Base-by-base conservation (phyloP, 1,284 basidiomycete genomes). In the Ustilago nuda region DNA sequence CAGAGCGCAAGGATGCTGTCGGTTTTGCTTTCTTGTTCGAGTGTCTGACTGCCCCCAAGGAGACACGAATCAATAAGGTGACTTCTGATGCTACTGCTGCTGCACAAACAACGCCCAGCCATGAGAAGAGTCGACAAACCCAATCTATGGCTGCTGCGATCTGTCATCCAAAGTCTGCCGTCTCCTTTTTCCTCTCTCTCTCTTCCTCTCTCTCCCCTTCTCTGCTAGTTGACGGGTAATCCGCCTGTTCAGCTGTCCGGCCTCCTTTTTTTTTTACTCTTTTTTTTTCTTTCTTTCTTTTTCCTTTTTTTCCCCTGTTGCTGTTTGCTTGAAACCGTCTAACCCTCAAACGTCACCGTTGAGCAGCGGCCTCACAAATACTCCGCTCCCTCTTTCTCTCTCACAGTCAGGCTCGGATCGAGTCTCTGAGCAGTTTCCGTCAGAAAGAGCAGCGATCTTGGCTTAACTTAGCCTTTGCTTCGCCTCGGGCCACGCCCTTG, bases 141-240 rank as follows among this genome's bases (percentile, higher is more conserved):
- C 27, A 50, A 50, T 17, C 48, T 50, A 50, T 15, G 30, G 12
- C 19, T 60, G 64, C 39, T 69, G 66, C 52, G 53, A 69, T 63
- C 66, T 69, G 66, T 63, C 66, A 66, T 50, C 35, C 52, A 33
- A 11, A 27, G 17, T 27, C 19, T 33, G 48, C 48, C 13, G 55
- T 41, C 11, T 30, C 15, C 30, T 37, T 30, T 27, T 27, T 23
- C 23, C 23, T 23, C 23, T 23, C 23, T 23, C 23, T 23, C 23
- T 23, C 23, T 27, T 27, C 23, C 43, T 32, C 17, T 35, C 32
- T 57, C 17, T 46, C 30, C 19, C 55, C 17, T n/a, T 55, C 41
- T 33, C 50, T 52, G 8, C 9, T 17, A 46, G 12, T n/a, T 19
- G 50, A n/a, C 50, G 32, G 17, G 50, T 30, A 13, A 6, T 52